These are phyloP conservation scores for Suillus occidentalis DNA, from an alignment of 768 basidiomycete species.

Conservation along the genomic window DNA sequence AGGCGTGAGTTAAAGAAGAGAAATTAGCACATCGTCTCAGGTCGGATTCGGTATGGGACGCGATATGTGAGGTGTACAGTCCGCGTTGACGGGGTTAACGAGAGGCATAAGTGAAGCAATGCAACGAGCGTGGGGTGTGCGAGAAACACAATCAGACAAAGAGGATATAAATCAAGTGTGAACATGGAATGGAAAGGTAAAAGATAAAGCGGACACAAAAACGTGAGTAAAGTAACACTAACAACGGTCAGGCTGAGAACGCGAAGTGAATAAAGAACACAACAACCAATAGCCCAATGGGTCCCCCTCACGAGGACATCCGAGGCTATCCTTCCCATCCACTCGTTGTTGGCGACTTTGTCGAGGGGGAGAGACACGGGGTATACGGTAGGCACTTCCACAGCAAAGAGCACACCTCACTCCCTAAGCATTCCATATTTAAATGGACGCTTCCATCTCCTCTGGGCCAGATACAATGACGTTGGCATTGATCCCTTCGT, in stretches of 20 bases:
- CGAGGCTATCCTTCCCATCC: slow-evolving; percentile 25
- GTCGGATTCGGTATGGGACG: slow-evolving; percentile 8
- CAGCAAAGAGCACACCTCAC: not conserved
- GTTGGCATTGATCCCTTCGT: not conserved
- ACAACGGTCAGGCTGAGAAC: slow-evolving; percentile 23
- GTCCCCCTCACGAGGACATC: slow-evolving; percentile 26
- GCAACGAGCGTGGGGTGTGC: slow-evolving; percentile 29
- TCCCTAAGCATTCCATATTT: not conserved
- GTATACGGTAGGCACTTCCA: not conserved
- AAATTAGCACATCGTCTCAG: slow-evolving; percentile 14
- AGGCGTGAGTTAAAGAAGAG: slow-evolving; percentile 16
- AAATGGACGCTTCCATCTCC: not conserved
- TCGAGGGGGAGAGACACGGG: not conserved
- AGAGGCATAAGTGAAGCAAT: slow-evolving; percentile 33
- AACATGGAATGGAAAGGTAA: slow-evolving; percentile 37
- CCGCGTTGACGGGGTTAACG: slow-evolving; percentile 30
- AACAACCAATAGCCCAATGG: slow-evolving; percentile 64
- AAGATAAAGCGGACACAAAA: slow-evolving; percentile 28
- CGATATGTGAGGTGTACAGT: slow-evolving; percentile 14
- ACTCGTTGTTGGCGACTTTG: slow-evolving; percentile 12
- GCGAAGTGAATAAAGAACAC: slow-evolving; percentile 50
- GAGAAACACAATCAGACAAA: slow-evolving; percentile 25
- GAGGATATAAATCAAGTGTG: slow-evolving; percentile 26
- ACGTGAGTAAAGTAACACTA: slow-evolving; percentile 32
- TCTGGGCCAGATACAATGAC: slow-evolving; percentile 1